Conservation (phyloP, 1,284 basidiomycete genomes). For the Gymnopus androsaceus region DNA sequence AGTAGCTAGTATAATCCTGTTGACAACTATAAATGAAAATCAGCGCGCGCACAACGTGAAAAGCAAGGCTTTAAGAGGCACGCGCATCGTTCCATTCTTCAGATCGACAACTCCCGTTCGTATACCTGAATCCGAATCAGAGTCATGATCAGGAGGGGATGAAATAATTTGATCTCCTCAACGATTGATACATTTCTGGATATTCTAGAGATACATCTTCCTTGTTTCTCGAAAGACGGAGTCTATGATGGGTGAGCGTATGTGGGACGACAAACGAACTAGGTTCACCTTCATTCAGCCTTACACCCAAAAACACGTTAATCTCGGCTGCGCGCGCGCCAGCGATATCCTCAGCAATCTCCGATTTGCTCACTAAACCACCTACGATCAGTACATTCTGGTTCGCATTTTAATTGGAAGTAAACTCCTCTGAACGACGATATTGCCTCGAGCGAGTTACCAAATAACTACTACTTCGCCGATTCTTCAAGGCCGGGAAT, state of each 20-base stretch:
- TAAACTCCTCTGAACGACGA: slow-evolving; percentile 39
- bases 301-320: slow-evolving; percentile 38
- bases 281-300: slow-evolving; percentile 34
- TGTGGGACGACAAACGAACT: too few species aligned
- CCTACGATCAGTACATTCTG: slow-evolving; percentile 50
- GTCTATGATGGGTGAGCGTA: slow-evolving; percentile 24
- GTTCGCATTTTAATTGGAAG: too few species aligned
- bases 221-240: slow-evolving; percentile 2
- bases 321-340: slow-evolving; percentile 30
- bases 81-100: slow-evolving; percentile 38
- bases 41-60: too few species aligned
- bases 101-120: slow-evolving; percentile 37
- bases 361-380: slow-evolving; percentile 43
- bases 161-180: slow-evolving; percentile 35
- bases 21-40: slow-evolving; percentile 39
- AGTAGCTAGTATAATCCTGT: slow-evolving; percentile 45
- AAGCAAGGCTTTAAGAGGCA: not conserved
- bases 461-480: slow-evolving; percentile 32
- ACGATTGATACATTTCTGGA: slow-evolving; percentile 33
- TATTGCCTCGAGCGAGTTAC: slow-evolving; percentile 49
- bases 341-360: slow-evolving; percentile 42
- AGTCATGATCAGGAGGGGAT: too few species aligned
- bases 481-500: slow-evolving; percentile 40
- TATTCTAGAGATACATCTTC: slow-evolving; percentile 24
- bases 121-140: slow-evolving; percentile 19